Percentiles rank a stretch among this genome's conserved stretches.
Evolutionary conservation across 805 yeast species (phyloP).

Genomic region (Peterozyma toletana): DNA sequence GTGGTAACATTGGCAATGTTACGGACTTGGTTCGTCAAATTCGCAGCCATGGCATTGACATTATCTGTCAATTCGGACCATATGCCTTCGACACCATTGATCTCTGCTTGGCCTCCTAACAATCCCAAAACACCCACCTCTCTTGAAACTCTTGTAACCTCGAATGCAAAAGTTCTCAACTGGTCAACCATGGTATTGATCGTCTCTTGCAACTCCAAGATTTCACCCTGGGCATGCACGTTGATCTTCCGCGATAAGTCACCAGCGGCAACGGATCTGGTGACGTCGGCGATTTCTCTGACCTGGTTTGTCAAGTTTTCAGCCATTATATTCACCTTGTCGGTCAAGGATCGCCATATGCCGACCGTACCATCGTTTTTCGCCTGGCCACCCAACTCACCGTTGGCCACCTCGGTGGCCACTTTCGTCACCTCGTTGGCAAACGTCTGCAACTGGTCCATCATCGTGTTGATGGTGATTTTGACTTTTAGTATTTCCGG

Average conservation of each 20-base stretch:
- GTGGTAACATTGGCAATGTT: slow-evolving; percentile 84
- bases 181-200: slow-evolving; percentile 88
- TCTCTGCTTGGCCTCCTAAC: slow-evolving; percentile 81
- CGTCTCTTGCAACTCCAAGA: slow-evolving; percentile 76
- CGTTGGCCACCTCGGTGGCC: slow-evolving; percentile 87
- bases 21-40: slow-evolving; percentile 82
- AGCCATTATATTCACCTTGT: slow-evolving; percentile 86
- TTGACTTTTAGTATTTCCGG: slow-evolving; percentile 78
- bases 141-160: slow-evolving; percentile 79
- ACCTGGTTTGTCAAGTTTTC: slow-evolving; percentile 80
- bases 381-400: slow-evolving; percentile 86
- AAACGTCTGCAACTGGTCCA: slow-evolving; percentile 78
- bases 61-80: slow-evolving; percentile 86
- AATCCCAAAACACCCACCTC: slow-evolving; percentile 89
- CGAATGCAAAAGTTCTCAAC: slow-evolving; percentile 74
- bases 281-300: slow-evolving; percentile 83
- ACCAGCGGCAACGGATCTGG: slow-evolving; percentile 83
- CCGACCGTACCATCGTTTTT: slow-evolving; percentile 81
- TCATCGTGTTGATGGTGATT: slow-evolving; percentile 79
- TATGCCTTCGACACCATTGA: slow-evolving; percentile 74
- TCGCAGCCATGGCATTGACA: slow-evolving; percentile 85
- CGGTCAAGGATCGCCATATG: slow-evolving; percentile 79
- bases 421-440: slow-evolving; percentile 78
- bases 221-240: slow-evolving; percentile 90
- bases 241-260: slow-evolving; percentile 77